Conservation (phyloP, 305 asterid genomes). For the Fraxinus baroniana region DNA sequence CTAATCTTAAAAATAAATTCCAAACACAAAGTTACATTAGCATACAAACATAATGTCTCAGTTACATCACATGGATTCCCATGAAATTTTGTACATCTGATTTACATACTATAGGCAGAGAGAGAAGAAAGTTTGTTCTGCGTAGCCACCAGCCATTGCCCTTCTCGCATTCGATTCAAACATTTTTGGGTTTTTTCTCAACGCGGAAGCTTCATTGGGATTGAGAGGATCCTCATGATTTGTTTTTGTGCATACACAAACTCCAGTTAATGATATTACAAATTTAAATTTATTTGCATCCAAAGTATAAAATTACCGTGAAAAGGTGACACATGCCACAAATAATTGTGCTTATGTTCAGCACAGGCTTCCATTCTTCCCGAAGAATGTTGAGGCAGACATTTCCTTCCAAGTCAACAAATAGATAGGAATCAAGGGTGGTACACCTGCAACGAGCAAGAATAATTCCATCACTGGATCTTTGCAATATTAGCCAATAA, state of each 20-base stretch:
- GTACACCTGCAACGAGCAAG: constrained; percentile 62
- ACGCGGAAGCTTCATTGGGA: constrained; percentile 61
- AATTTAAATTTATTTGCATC: background rate
- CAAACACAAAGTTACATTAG: constrained; percentile 22
- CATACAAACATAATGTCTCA: constrained; percentile 39
- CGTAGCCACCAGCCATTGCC: constrained; percentile 62
- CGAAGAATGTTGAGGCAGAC: constrained; percentile 95
- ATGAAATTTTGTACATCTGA: constrained; percentile 24
- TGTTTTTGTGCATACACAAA: constrained; percentile 42
- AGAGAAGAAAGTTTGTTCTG: constrained; percentile 55
- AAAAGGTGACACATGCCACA: constrained; percentile 78
- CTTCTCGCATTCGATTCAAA: constrained; percentile 54
- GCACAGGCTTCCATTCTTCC: constrained; percentile 96
- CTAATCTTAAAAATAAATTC: constrained; percentile 22
- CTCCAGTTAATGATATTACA: constrained; percentile 14
- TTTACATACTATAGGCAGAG: constrained; percentile 51
- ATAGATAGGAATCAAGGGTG: constrained; percentile 55
- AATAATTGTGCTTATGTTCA: constrained; percentile 75
- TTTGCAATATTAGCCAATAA: background rate
- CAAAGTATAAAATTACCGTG: constrained; percentile 46
- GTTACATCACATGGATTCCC: constrained; percentile 20
- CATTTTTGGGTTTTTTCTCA: constrained; percentile 62
- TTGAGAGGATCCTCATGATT: constrained; percentile 69
- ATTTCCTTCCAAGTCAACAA: constrained; percentile 86
- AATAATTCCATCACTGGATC: background rate